These are phyloP conservation scores for Exophiala mesophila DNA, from an alignment of 2,329 filamentous ascomycete genomes.

Conservation along the genomic window DNA sequence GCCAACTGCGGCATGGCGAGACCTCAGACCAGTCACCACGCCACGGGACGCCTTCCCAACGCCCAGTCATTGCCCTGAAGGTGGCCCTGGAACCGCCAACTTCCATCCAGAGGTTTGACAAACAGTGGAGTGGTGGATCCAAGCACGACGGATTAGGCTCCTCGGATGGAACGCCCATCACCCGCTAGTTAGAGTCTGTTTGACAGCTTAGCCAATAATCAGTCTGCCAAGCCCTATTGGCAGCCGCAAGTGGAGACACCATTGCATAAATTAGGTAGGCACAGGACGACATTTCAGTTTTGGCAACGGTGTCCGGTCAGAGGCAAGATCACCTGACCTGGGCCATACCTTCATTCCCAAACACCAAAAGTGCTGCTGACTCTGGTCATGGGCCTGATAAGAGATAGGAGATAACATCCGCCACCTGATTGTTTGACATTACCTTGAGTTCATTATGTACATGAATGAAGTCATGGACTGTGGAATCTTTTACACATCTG, in stretches of 20 bases:
- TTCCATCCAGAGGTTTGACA: not conserved
- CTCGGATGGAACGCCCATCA: not conserved
- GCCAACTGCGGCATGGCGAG: too few species aligned
- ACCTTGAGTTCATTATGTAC: too few species aligned
- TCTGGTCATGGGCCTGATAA: not conserved
- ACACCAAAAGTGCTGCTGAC: not conserved
- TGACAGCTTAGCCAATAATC: not conserved
- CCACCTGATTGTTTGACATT: too few species aligned
- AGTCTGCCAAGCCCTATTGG: not conserved
- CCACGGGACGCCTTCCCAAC: not conserved
- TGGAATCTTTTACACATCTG: too few species aligned
- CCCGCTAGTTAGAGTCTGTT: not conserved
- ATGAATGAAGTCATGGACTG: too few species aligned
- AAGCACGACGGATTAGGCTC: conserved; percentile 1
- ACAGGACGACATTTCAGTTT: too few species aligned
- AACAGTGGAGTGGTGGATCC: conserved; percentile 1
- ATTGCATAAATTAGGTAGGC: conserved; percentile 3
- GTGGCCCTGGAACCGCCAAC: too few species aligned
- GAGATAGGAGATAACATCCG: not conserved
- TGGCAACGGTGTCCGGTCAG: too few species aligned
- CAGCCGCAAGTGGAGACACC: not conserved
- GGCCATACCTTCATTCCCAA: too few species aligned
- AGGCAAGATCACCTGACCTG: not conserved
- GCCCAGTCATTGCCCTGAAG: too few species aligned
- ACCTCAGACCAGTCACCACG: not conserved